Percentiles rank a stretch among this genome's conserved stretches.
These are phyloP conservation scores for Blastobotrys attinorum DNA, from an alignment of 805 yeast species.

Conservation along the genomic window DNA sequence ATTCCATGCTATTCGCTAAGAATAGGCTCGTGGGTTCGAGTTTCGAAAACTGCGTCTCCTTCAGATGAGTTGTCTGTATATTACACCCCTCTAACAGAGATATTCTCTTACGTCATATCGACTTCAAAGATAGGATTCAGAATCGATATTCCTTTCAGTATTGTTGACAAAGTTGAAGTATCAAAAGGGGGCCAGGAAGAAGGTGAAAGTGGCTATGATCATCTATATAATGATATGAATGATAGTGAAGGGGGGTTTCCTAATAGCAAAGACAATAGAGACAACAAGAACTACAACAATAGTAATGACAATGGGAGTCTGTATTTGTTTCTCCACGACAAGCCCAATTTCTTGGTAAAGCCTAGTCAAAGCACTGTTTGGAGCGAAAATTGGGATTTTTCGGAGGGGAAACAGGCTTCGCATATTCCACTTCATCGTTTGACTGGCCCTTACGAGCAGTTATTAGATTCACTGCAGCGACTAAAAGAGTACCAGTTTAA, in stretches of 20 bases:
- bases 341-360: background rate
- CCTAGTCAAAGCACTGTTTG: background rate
- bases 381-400: background rate
- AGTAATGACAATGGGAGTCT: background rate
- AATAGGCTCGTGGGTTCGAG: background rate
- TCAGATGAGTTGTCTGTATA: background rate
- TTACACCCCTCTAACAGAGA: background rate
- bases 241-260: too few relatives aligned
- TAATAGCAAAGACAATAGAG: too few relatives aligned
- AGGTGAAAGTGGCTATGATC: too few relatives aligned
- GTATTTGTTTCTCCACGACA: background rate
- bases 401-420: background rate
- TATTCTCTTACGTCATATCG: background rate
- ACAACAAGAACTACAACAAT: too few relatives aligned
- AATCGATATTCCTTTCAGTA: background rate
- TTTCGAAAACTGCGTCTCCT: background rate
- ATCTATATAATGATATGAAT: background rate
- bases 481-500: background rate
- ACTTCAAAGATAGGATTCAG: background rate
- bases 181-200: too few relatives aligned
- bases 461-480: background rate
- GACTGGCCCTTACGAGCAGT: background rate
- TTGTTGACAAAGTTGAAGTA: background rate
- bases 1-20: background rate
- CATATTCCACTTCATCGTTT: background rate